Percentiles rank a stretch among this genome's conserved stretches.
phyloP scores from a whole-genome alignment of 495 filamentous ascomycete species.

The Talaromyces proteolyticus region DNA sequence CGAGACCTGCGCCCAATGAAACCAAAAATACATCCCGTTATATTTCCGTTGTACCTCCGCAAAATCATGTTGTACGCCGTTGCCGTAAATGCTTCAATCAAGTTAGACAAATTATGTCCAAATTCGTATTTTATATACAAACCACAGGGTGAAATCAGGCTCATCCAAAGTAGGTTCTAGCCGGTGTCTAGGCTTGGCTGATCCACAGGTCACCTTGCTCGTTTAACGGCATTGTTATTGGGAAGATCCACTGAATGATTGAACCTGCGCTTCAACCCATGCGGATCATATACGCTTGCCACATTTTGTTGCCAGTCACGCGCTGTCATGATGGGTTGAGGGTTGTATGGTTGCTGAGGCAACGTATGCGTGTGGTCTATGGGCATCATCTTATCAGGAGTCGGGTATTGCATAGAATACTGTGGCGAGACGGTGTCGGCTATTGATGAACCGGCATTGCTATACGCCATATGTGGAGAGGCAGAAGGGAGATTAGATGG shows the following conservation, averaged over 20 bases:
- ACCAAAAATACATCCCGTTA: not conserved
- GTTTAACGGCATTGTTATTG: conserved; percentile 25
- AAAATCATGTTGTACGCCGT: not conserved
- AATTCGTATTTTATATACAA: conserved; percentile 7
- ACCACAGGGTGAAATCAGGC: no score
- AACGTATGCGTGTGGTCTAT: conserved; percentile 40
- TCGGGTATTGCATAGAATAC: conserved; percentile 34
- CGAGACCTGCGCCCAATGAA: conserved; percentile 2
- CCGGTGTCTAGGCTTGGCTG: conserved; percentile 4
- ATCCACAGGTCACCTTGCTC: conserved; percentile 20
- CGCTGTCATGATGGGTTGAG: conserved; percentile 68
- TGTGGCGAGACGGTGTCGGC: conserved; percentile 22
- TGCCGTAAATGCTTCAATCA: not conserved
- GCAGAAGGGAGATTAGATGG: conserved; percentile 40
- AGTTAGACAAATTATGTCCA: not conserved
- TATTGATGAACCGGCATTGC: conserved; percentile 24
- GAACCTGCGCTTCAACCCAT: conserved; percentile 72
- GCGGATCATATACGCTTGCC: conserved; percentile 76
- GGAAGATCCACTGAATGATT: conserved; percentile 34
- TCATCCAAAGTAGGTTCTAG: no score
- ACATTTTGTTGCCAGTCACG: conserved; percentile 97
- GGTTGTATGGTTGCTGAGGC: conserved; percentile 48
- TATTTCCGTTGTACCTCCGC: not conserved
- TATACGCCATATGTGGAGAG: conserved; percentile 39
- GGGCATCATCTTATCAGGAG: conserved; percentile 24